A percentile compares a stretch with the other conserved stretches of the same genome.
These are phyloP conservation scores for Grosmannia clavigera DNA, from an alignment of 2,329 filamentous ascomycete genomes.

Conservation along the genomic window DNA sequence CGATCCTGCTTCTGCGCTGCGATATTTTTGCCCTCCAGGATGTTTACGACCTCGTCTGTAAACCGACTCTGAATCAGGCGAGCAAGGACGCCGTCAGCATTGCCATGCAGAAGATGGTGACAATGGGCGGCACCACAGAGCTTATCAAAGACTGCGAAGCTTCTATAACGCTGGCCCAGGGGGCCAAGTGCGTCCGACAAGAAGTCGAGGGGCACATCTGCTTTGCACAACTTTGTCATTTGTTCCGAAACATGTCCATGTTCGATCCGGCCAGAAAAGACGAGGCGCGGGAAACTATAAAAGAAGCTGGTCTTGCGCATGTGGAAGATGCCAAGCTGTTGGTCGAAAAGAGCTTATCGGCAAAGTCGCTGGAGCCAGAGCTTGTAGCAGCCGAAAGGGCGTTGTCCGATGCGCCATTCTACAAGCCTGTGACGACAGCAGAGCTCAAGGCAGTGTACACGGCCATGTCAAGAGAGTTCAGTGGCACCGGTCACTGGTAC, in stretches of 20 bases:
- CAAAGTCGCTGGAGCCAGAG: conserved; percentile 11
- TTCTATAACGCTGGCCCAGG: conserved; percentile 25
- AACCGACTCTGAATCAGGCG: too few species aligned
- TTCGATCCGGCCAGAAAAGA: not conserved
- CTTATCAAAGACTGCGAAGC: conserved; percentile 23
- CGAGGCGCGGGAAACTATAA: too few species aligned
- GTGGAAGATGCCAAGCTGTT: conserved; percentile 12
- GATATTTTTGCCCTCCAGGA: conserved; percentile 29
- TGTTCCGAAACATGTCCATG: conserved; percentile 4
- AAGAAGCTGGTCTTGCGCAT: conserved; percentile 6
- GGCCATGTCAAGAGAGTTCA: conserved; percentile 39
- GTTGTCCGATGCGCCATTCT: conserved; percentile 12
- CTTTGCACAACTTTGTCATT: conserved; percentile 28
- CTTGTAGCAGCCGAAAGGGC: not conserved
- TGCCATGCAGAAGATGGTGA: too few species aligned
- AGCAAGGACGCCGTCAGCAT: too few species aligned
- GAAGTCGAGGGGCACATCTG: conserved; percentile 38
- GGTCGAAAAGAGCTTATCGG: conserved; percentile 14
- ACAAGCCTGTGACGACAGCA: conserved; percentile 32
- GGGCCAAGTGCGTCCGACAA: conserved; percentile 25
- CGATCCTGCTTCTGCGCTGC: conserved; percentile 32
- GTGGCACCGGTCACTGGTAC: conserved; percentile 50
- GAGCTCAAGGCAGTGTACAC: conserved; percentile 37
- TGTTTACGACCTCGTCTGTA: too few species aligned
- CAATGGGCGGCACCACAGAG: too few species aligned